Conservation (phyloP, 306 rosid genomes). For the Begonia peltatifolia region DNA sequence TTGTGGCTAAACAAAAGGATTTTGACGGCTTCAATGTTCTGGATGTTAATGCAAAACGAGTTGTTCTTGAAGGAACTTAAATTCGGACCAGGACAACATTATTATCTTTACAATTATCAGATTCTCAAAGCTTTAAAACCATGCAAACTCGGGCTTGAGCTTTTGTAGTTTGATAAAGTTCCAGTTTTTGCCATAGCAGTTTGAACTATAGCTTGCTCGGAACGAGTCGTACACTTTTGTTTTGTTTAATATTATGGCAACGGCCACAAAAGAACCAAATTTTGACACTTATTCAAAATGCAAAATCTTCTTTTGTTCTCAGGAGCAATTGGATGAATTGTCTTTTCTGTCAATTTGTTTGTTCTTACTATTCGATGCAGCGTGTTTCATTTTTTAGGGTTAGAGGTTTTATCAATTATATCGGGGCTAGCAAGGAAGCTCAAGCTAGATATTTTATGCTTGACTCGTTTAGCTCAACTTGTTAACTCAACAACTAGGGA, state of each 20-base stretch:
- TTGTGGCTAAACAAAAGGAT: conserved; percentile 53
- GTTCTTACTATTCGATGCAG: no score
- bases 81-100: conserved; percentile 54
- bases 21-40: conserved; percentile 71
- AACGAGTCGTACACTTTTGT: conserved; percentile 5
- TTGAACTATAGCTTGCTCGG: background rate
- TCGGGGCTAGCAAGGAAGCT: no score
- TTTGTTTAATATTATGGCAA: conserved; percentile 1
- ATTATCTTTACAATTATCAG: conserved; percentile 42
- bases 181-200: conserved; percentile 6
- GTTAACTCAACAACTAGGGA: no score
- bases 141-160: conserved; percentile 51
- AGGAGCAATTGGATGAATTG: no score
- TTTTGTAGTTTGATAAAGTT: conserved; percentile 27
- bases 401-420: no score
- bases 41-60: conserved; percentile 75
- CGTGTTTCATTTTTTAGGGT: no score
- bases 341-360: no score
- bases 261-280: no score
- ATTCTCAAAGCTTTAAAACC: conserved; percentile 36
- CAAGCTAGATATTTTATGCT: no score
- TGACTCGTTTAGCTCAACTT: no score
- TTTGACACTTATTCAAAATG: no score
- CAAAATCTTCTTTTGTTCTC: no score
- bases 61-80: conserved; percentile 43